phyloP scores from a whole-genome alignment of 2,329 filamentous ascomycete species.

The Fusarium chuoi region DNA sequence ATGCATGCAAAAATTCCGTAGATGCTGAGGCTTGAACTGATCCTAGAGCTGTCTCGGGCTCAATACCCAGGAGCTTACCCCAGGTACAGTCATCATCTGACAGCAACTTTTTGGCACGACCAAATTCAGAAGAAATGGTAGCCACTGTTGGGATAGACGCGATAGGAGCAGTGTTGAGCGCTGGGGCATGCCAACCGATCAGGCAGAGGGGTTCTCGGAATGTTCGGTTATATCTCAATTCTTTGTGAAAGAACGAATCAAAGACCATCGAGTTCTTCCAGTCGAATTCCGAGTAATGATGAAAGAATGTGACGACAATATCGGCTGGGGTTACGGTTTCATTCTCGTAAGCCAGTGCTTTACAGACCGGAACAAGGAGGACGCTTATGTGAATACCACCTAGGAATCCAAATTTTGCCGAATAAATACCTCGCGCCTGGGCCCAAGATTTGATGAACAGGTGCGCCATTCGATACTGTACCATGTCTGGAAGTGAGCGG shows the following conservation, averaged over 20 bases:
- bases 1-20: conserved; percentile 61
- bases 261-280: conserved; percentile 66
- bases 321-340: conserved; percentile 57
- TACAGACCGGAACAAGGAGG: conserved; percentile 69
- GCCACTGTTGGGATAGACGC: conserved; percentile 64
- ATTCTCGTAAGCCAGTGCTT: conserved; percentile 57
- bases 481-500: conserved; percentile 67
- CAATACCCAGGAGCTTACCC: conserved; percentile 52
- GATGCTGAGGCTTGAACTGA: conserved; percentile 42
- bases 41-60: neutral
- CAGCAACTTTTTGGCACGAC: conserved; percentile 56
- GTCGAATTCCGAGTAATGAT: conserved; percentile 69
- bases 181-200: conserved; percentile 69
- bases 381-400: conserved; percentile 73
- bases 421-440: conserved; percentile 69
- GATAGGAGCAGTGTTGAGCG: conserved; percentile 67
- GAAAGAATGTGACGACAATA: conserved; percentile 69
- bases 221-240: conserved; percentile 63
- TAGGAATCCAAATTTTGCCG: conserved; percentile 72
- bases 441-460: conserved; percentile 72
- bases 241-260: conserved; percentile 68
- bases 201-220: conserved; percentile 70
- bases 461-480: conserved; percentile 67
- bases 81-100: conserved; percentile 52
- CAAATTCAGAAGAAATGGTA: conserved; percentile 63